Percentiles rank a stretch among this genome's conserved stretches.
phyloP scores from a whole-genome alignment of 495 filamentous ascomycete species.

The Collariella sp. region DNA sequence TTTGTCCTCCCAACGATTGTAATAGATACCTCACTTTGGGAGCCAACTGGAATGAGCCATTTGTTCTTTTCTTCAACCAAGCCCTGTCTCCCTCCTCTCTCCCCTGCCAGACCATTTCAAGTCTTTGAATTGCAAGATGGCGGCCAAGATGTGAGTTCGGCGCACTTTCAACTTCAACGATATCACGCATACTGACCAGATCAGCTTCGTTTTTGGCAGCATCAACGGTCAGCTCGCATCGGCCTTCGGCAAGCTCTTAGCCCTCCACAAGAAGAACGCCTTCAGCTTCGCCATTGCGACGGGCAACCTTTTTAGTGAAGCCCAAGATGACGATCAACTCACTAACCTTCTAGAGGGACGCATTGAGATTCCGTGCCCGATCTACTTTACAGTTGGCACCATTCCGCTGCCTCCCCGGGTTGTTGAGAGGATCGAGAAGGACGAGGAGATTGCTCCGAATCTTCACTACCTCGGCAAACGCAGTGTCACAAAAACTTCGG shows the following conservation, averaged over 20 bases:
- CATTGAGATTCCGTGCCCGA: constrained; percentile 65
- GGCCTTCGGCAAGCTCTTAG: constrained; percentile 68
- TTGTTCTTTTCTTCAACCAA: not conserved
- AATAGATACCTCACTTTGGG: too few relatives aligned
- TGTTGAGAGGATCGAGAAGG: constrained; percentile 59
- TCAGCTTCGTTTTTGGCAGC: constrained; percentile 71
- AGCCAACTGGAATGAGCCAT: not conserved
- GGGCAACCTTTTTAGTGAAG: constrained; percentile 70
- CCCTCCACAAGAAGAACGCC: constrained; percentile 72
- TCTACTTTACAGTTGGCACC: constrained; percentile 76
- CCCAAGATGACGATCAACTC: constrained; percentile 48
- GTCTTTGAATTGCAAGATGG: constrained; percentile 11
- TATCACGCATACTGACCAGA: constrained; percentile 27
- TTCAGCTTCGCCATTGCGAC: constrained; percentile 77
- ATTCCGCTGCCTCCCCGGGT: constrained; percentile 57
- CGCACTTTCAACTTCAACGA: constrained; percentile 4
- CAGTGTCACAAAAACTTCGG: constrained; percentile 75
- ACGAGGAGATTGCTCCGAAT: constrained; percentile 74
- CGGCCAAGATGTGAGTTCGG: constrained; percentile 27
- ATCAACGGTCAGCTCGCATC: constrained; percentile 63
- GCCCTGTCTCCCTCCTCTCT: not conserved
- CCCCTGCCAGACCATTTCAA: not conserved
- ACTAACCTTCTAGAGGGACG: constrained; percentile 57
- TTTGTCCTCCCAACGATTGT: too few relatives aligned
- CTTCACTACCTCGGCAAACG: constrained; percentile 82